Base-by-base conservation (phyloP, 2,329 filamentous ascomycete genomes). In the Diatrype stigma region DNA sequence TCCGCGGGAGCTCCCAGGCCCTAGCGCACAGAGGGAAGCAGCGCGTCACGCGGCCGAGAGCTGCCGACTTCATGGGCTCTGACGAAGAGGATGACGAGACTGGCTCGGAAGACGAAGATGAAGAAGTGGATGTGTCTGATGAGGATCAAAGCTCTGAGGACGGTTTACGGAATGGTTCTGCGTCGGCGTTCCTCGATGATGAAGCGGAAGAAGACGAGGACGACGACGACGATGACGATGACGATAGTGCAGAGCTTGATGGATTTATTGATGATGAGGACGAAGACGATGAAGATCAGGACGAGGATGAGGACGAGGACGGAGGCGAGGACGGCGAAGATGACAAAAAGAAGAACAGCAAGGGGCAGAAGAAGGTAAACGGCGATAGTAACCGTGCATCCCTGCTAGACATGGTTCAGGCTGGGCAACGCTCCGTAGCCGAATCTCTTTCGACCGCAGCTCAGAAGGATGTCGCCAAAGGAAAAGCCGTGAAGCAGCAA, bases 401-500 rank as follows among this genome's bases (percentile, higher is more conserved):
- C 51, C 71, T 91, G 44, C 80, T 81, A 51, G 82, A 82, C 60
- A 76, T 90, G 56, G 85, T 91, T 76, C 79, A 75, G 35, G 76
- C 85, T 34, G 83, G 87, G 51, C 83, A 88, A 56, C 86, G 85
- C 63, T 79, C 74, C 3, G 79, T 90, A 35, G 76, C 85, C 6
- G 79, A 82, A 17, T 84, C 82, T 8, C 68, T 80, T 42, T 73
- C 75, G 2, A 77, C 86, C 63, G 85, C 87, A 1, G 84, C 84
- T 48, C 85, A 86, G 63, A 83, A 83, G 48, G 94, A 97, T 65
- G 84, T 87, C 4, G 82, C 86, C 40, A 97, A 97, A 70, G 94
- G 94, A 12, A 73, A 81, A 49, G 93, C 93, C 0, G 89, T 99
- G 35, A 93, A 91, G 61, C 77, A 85, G 51, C 94, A 99, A 71